These are phyloP conservation scores for Suillus ampliporus DNA, from an alignment of 768 basidiomycete genomes.

Conservation along the genomic window DNA sequence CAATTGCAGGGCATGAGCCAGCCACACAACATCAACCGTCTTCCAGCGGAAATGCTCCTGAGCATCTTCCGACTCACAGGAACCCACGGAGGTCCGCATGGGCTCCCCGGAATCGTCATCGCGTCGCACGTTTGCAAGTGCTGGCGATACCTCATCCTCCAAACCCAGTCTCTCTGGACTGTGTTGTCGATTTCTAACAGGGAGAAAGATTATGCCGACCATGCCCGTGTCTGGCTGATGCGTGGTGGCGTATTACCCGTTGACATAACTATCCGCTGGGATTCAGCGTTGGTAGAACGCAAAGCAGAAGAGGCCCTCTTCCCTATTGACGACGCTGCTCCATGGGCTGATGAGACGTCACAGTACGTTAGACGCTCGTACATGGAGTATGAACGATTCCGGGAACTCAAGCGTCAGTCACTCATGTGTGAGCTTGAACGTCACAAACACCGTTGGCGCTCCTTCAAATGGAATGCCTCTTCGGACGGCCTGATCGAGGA, in stretches of 20 bases:
- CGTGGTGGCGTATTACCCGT: constrained; percentile 7
- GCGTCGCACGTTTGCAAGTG: constrained; percentile 65
- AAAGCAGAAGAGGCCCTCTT: constrained; percentile 3
- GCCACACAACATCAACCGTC: not conserved
- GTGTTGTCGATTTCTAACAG: constrained; percentile 9
- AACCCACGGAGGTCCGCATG: not conserved
- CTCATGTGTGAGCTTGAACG: constrained; percentile 8
- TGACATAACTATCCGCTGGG: constrained; percentile 2
- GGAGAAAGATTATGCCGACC: constrained; percentile 5
- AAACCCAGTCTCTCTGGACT: constrained; percentile 63
- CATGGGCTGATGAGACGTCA: constrained; percentile 2
- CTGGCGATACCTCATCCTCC: constrained; percentile 63
- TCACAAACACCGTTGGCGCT: constrained; percentile 9
- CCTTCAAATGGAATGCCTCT: not conserved
- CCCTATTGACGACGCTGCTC: constrained; percentile 7
- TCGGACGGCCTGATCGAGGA: not conserved
- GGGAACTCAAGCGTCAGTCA: not conserved
- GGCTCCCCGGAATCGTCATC: constrained; percentile 11
- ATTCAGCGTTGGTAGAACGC: not conserved
- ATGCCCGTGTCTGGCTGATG: not conserved
- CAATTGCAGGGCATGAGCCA: not conserved
- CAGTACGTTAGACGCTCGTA: constrained; percentile 3
- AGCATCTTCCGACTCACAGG: not conserved
- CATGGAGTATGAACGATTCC: constrained; percentile 6
- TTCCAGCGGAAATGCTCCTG: constrained; percentile 2